Base-by-base conservation (phyloP, 2,329 filamentous ascomycete genomes). In the Aspergillus novoparasiticus region DNA sequence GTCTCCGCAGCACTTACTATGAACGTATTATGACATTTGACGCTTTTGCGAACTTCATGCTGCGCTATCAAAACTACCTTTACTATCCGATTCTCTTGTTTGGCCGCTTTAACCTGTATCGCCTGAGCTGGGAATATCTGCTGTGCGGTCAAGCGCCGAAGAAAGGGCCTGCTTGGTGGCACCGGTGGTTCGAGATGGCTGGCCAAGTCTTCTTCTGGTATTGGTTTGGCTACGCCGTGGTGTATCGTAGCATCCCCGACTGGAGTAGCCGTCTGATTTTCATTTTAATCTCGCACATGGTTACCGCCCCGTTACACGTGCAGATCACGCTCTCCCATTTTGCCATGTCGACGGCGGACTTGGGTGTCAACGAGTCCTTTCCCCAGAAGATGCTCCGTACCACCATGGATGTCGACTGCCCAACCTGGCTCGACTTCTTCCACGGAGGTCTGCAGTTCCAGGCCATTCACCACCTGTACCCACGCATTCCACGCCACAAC, bases 271-370 rank as follows among this genome's bases (percentile, higher is more conserved):
- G 93, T 21, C 84, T 95, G 60, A 80, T 86, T 55, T 97, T 92
- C 76, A 81, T 97, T 71, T 82, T 96, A 75, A 79, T 95, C 72
- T 94, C 90, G 73, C 92, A 97, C 74, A 86, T 93, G 73, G 84
- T 92, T 30, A 92, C 92, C 8, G 90, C 91, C 77, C 90, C 93
- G 2, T 81, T 97, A 57, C 93, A 97, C 76, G 86, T 94, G 12
- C 93, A 97, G 76, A 96, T 97, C 75, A 96, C 93, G 0, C 85
- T 97, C 21, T 95, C 91, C 2, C 93, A 97, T 78, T 97, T 96
- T 78, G 92, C 92, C 68, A 97, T 96, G 93, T 94, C 91, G 70
- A 97, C 93, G 0, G 86, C 91, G 12, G 92, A 97, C 71, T 83
- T 97, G 14, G 94, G 94, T 0, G 88, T 90, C 1, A 84, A 89